Evolutionary conservation across 1,284 basidiomycete species (phyloP), one percentile per base, ranked within the genome.

Genomic region (Pulveroboletus sp.): DNA sequence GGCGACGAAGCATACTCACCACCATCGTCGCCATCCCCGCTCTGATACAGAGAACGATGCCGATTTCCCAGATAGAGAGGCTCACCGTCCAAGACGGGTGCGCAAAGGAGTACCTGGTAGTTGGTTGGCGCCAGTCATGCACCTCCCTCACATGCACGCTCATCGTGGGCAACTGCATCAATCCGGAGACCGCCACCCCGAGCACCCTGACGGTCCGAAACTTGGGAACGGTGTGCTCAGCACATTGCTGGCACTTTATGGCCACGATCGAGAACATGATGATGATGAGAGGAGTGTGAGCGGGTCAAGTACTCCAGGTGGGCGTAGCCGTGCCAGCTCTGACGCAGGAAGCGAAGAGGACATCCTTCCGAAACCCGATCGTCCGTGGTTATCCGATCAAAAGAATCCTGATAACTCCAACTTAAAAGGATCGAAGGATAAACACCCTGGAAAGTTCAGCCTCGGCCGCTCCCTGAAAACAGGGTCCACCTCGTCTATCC

Each of bases 201-300:
- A n/a, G 28, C 44, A 31, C 31, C 43, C 51, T 22, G 52, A 60
- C 57, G 22, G 58, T 20, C 63, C 61, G 20, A 65, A 62, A 12
- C 58, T 64, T 18, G 76, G 78, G 0, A 74, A 72, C 8, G 82
- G 84, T 29, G 75, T 86, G 4, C 75, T 86, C 14, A 80, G 81
- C 14, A 72, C 83, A 8, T 66, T 86, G 40, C 67, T 86, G 29
- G 73, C 80, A 14, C 72, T 85, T 22, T 86, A 86, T 62, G 77
- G 80, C 40, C 72, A 75, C 12, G 66, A 72, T 11, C 65, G 68
- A 15, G 64, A 66, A 1, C 63, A n/a, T n/a, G n/a, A 80, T 55
- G 74, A 76, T 20, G 61, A 66, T 3, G 66, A 62, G 1, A 64
- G 57, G n/a, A 58, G 65, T 4, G 33, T 35, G 7, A 71, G 70